Base-by-base conservation (phyloP, 805 yeast genomes). In the Wickerhamomyces queroliae region DNA sequence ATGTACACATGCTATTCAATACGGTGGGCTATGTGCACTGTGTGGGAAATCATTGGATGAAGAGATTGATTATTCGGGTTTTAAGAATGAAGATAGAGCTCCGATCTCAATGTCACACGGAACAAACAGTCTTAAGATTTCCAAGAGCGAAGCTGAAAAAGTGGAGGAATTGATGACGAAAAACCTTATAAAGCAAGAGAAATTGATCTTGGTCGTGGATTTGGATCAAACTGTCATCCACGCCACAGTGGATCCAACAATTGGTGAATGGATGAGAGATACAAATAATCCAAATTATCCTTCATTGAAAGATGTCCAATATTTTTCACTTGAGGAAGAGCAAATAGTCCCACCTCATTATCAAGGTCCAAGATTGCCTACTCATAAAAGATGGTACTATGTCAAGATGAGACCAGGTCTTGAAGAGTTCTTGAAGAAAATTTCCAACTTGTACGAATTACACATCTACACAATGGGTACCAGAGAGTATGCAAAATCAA, bases 381-480 rank as follows among this genome's bases (percentile, higher is more conserved):
- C 77, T 3, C 48, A 40, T 19, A 37, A 38, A 6, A 81, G 95
- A 60, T 83, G 91, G 85, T 93, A 93, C 60, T 93, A 86, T 52
- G 96, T 95, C 22, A 93, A 93, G 60, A 64, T 87, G 28, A 73
- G 99, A 46, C 98, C 98, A 0, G 96, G 96, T 0, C 67, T 93
- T 29, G 63, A 71, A 36, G 80, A 78, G 37, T 93, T 93, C 57
- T 70, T 93, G 38, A 74, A 72, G 37, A 68, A 69, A 35, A 74
- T 87, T 36, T 66, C 82, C 6, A 62, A 80, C 35, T 63, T 74
- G 34, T 93, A 83, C 58, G 98, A 93, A 62, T 66, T 93, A 69
- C 99, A 93, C 56, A 86, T 93, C 29, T 93, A 93, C 60, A 93
- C 99, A 5, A 93, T 93, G 99, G 99, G 98, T 8, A 93, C 99